A percentile compares a stretch with the other conserved stretches of the same genome.
Conservation (phyloP, 768 basidiomycete species). For the Piloderma croceum region DNA sequence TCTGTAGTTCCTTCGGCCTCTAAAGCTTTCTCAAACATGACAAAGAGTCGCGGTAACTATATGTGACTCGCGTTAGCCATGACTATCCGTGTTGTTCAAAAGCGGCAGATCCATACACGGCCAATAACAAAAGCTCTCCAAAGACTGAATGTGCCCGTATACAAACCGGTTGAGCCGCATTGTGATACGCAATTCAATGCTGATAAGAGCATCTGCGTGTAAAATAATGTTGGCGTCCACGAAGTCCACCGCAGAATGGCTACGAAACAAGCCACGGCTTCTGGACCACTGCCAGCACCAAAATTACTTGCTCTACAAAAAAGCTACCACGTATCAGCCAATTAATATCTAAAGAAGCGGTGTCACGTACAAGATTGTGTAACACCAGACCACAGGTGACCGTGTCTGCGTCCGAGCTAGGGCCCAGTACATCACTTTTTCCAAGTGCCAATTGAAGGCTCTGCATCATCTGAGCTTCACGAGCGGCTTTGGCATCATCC, state of each 20-base stretch:
- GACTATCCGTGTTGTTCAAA: slow-evolving; percentile 2
- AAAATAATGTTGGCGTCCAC: slow-evolving; percentile 59
- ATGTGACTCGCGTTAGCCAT: slow-evolving; percentile 1
- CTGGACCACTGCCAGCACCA: slow-evolving; percentile 53
- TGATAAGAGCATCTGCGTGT: slow-evolving; percentile 60
- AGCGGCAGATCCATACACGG: slow-evolving; percentile 54
- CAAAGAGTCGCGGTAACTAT: slow-evolving; percentile 59
- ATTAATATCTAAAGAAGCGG: too few relatives aligned
- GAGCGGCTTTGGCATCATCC: slow-evolving; percentile 64
- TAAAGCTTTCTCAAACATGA: slow-evolving; percentile 48
- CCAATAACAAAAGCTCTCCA: slow-evolving; percentile 74
- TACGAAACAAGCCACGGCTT: slow-evolving; percentile 50
- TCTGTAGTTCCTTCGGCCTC: slow-evolving; percentile 45
- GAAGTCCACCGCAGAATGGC: slow-evolving; percentile 56
- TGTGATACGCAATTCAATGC: slow-evolving; percentile 60
- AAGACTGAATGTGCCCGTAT: slow-evolving; percentile 35
- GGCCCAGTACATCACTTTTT: slow-evolving; percentile 50
- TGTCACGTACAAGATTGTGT: slow-evolving; percentile 49
- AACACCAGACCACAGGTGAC: slow-evolving; percentile 58
- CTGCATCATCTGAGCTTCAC: slow-evolving; percentile 69
- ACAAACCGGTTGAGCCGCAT: slow-evolving; percentile 29
- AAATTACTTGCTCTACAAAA: slow-evolving; percentile 56
- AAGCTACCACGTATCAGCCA: too few relatives aligned
- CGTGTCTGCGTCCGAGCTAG: slow-evolving; percentile 60
- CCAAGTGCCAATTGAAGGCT: slow-evolving; percentile 51